Evolutionary conservation across 345 rosid genomes (phyloP).

Genomic region (Boechera divaricarpa): DNA sequence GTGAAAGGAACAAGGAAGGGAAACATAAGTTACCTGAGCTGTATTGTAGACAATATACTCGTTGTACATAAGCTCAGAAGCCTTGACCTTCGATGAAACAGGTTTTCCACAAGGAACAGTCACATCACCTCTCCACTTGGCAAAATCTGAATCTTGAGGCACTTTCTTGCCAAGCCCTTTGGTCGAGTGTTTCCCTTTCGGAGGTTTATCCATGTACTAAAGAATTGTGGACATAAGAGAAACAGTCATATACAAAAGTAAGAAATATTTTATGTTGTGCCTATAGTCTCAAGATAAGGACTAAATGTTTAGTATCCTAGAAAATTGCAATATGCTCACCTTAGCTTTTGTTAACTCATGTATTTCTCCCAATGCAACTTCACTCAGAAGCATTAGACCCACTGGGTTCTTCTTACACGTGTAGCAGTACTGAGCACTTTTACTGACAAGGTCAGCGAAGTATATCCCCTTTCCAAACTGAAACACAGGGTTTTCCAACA

Average conservation of each 20-base stretch:
- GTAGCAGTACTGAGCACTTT: slow-evolving; percentile 97
- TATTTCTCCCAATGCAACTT: slow-evolving; percentile 87
- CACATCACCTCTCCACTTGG: slow-evolving; percentile 84
- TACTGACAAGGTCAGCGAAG: slow-evolving; percentile 98
- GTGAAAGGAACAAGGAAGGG: not conserved
- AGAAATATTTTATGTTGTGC: not conserved
- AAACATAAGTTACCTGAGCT: slow-evolving; percentile 67
- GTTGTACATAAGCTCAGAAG: slow-evolving; percentile 90
- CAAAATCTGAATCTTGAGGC: slow-evolving; percentile 75
- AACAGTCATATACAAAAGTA: slow-evolving; percentile 9
- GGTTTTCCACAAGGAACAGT: slow-evolving; percentile 94
- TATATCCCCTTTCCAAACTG: slow-evolving; percentile 98
- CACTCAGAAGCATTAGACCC: slow-evolving; percentile 92
- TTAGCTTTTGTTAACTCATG: slow-evolving; percentile 77
- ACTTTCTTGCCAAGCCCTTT: slow-evolving; percentile 92
- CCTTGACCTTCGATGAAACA: slow-evolving; percentile 67
- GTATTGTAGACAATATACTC: slow-evolving; percentile 91
- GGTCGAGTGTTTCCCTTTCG: slow-evolving; percentile 89
- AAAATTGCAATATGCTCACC: slow-evolving; percentile 54
- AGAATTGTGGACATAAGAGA: not conserved
- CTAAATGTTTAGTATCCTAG: not conserved
- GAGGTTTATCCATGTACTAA: slow-evolving; percentile 88
- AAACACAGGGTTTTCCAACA: slow-evolving; percentile 34
- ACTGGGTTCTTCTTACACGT: slow-evolving; percentile 78
- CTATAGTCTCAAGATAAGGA: not conserved